Base-by-base conservation (phyloP, 2,329 filamentous ascomycete species). In the Fonsecaea nubica region DNA sequence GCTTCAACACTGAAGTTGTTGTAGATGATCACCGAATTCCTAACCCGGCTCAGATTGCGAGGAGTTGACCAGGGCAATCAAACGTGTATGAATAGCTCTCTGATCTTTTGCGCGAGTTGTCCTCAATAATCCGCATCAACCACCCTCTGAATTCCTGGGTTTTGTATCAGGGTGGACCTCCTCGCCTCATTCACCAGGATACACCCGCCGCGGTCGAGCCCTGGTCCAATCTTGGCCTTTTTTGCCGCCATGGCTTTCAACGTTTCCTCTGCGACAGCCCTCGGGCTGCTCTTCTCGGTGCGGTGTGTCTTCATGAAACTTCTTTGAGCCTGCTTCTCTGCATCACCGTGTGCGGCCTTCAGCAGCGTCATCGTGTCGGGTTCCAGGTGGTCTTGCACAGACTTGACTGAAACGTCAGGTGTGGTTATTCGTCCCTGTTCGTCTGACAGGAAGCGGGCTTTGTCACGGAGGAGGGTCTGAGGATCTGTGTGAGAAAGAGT, bases 111-210 rank as follows among this genome's bases (percentile, higher is more conserved):
- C 36, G 42, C 21, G 42, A 18, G 18, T 6, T 48, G n/a, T 10
- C 30, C 9, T 72, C 64, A 72, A 45, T 72, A 66, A 35, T 72
- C 67, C 3, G 60, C 65, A 35, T 72, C 69, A 18, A 73, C 72
- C 36, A 76, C 70, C 65, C 75, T 77, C 73, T 74, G 83, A 35
- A 83, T 79, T 50, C 82, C 80, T 67, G 86, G 84, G 42, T 82
- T 81, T 62, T 85, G 82, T 25, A 80, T 76, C 60, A 87, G 81
- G 0, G 82, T 82, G 64, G 75, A 72, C 64, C 82, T 80, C 35
- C 85, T 79, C 68, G 82, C 80, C 21, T 82, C 79, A 36, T 82
- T 88, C 3, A 82, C 85, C 5, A 88, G 75, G 25, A 79, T 82
- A 48, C 81, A 81, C 4, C 86, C 86, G 48, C 81, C 82, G 53